These are phyloP conservation scores for Diutina siamensis DNA, from an alignment of 1,139 yeast species.

Conservation along the genomic window DNA sequence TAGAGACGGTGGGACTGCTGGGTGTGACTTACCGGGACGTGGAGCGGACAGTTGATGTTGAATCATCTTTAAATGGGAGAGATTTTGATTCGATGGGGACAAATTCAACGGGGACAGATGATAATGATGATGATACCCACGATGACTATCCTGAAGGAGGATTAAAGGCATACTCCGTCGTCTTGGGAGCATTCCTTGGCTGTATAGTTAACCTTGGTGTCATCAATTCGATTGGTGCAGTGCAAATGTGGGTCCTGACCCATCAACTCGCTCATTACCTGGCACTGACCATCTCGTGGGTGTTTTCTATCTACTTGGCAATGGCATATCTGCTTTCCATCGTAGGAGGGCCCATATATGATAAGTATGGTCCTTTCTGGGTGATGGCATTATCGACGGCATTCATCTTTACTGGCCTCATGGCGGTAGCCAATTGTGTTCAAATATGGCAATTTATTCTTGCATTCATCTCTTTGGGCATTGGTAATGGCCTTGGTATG, in stretches of 20 bases:
- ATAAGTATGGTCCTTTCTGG: slow-evolving; percentile 34
- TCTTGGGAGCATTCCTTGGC: slow-evolving; percentile 52
- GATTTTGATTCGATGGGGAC: no score
- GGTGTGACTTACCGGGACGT: no score
- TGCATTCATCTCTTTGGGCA: slow-evolving; percentile 46
- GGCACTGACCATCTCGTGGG: slow-evolving; percentile 21
- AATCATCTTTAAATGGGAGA: no score
- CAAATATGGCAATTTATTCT: slow-evolving; percentile 20
- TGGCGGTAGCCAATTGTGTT: slow-evolving; percentile 38
- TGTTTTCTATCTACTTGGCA: slow-evolving; percentile 11
- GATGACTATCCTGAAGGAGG: slow-evolving; percentile 54
- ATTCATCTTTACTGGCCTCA: slow-evolving; percentile 33
- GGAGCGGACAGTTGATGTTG: no score
- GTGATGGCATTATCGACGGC: slow-evolving; percentile 34
- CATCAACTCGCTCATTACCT: slow-evolving; percentile 28
- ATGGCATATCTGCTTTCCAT: slow-evolving; percentile 9
- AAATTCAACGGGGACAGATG: no score
- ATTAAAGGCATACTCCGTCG: slow-evolving; percentile 40
- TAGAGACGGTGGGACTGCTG: no score
- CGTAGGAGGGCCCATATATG: slow-evolving; percentile 26
- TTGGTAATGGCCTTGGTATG: slow-evolving; percentile 46
- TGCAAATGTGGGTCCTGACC: slow-evolving; percentile 43
- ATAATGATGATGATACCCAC: not conserved
- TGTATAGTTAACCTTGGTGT: slow-evolving; percentile 50
- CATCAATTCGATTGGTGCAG: slow-evolving; percentile 46